Evolutionary conservation across 2,329 filamentous ascomycete species (phyloP).

Genomic region (Ilyonectria sp.): DNA sequence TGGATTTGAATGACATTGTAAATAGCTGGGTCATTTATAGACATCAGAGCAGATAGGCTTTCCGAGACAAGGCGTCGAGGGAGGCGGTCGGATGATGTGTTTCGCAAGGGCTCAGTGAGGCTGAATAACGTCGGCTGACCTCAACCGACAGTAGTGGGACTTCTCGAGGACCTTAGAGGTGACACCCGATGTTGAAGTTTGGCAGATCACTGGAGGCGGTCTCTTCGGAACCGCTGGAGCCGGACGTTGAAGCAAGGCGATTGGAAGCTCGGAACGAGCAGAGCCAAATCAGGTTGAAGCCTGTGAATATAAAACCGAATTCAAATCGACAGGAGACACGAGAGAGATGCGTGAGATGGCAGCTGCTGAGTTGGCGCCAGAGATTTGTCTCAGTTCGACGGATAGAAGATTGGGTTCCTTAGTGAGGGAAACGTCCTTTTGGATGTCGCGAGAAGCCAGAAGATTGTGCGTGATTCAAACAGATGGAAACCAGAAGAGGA

Average conservation of each 20-base stretch:
- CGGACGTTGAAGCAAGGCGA: conserved; percentile 2
- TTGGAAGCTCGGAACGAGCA: neutral
- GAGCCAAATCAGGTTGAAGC: neutral
- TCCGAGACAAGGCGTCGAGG: neutral
- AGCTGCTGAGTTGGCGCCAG: neutral
- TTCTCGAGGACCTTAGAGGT: neutral
- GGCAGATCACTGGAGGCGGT: conserved; percentile 10
- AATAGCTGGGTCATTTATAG: conserved; percentile 17
- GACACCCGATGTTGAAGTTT: neutral
- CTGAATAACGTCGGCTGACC: neutral
- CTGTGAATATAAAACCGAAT: neutral
- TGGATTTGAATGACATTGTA: conserved; percentile 14
- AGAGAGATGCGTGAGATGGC: neutral
- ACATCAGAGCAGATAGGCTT: conserved; percentile 17
- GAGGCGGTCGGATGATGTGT: neutral
- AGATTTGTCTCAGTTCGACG: neutral
- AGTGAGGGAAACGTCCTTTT: neutral
- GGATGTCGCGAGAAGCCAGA: neutral
- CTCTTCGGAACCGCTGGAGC: neutral
- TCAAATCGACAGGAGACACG: neutral
- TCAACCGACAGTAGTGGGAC: neutral
- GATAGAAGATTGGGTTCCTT: neutral
- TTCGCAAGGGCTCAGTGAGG: neutral
- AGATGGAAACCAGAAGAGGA: conserved; percentile 9
- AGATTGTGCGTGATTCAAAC: neutral